Evolutionary conservation across 1,284 basidiomycete genomes (phyloP).

Genomic region (Puccinia coronata): DNA sequence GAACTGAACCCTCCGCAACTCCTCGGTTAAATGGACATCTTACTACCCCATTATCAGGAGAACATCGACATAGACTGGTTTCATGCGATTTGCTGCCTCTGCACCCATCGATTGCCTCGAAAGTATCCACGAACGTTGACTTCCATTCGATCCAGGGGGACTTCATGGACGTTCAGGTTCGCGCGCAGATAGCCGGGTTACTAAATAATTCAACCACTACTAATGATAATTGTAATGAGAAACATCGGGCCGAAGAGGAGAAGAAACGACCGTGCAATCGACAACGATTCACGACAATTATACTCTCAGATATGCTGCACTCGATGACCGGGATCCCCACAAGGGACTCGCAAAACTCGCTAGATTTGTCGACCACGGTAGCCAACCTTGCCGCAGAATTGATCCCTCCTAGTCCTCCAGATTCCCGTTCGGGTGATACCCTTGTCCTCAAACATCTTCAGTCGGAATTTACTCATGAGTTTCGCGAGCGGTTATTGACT

Average conservation of each 20-base stretch:
- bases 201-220: neutral
- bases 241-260: neutral
- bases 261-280: neutral
- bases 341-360: conserved; percentile 29
- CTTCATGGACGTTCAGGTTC: neutral
- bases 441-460: conserved; percentile 47
- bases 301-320: conserved; percentile 36
- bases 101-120: neutral
- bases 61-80: conserved; percentile 17
- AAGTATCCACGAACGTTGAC: conserved; percentile 20
- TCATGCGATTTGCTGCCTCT: conserved; percentile 34
- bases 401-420: neutral
- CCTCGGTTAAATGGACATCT: neutral
- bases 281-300: conserved; percentile 8
- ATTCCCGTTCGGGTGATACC: neutral
- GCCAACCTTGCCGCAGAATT: conserved; percentile 4
- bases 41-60: neutral
- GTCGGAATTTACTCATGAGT: conserved; percentile 34
- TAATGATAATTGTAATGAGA: neutral
- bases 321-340: conserved; percentile 36
- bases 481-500: neutral
- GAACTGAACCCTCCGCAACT: neutral
- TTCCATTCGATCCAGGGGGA: conserved; percentile 30
- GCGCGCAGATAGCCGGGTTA: conserved; percentile 2
- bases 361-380: conserved; percentile 11